Conservation (phyloP, 2,329 filamentous ascomycete species). For the Bretziella fagacearum region DNA sequence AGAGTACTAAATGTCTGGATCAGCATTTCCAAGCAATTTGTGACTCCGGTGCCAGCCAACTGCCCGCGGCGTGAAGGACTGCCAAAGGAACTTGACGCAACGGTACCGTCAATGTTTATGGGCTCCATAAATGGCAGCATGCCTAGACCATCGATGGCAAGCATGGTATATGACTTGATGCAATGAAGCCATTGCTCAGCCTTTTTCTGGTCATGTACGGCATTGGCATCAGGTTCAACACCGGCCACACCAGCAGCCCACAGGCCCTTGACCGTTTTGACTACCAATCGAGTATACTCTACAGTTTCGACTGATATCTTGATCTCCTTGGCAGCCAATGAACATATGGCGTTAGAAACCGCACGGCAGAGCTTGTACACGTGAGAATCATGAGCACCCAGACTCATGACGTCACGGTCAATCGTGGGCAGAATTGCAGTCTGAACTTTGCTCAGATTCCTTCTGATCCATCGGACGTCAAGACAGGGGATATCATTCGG, state of each 20-base stretch:
- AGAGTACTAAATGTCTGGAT: constrained; percentile 41
- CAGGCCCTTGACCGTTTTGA: constrained; percentile 7
- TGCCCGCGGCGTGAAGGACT: neutral
- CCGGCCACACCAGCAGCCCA: constrained; percentile 30
- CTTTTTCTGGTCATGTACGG: constrained; percentile 21
- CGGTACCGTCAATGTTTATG: constrained; percentile 33
- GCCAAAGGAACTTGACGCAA: constrained; percentile 17
- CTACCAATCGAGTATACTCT: constrained; percentile 39
- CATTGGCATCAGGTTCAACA: neutral
- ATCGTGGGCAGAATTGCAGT: constrained; percentile 42
- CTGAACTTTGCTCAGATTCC: constrained; percentile 49
- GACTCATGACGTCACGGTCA: constrained; percentile 41
- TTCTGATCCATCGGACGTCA: constrained; percentile 75
- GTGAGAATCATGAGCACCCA: constrained; percentile 42
- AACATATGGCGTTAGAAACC: constrained; percentile 8
- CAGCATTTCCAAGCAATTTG: constrained; percentile 34
- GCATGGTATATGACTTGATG: constrained; percentile 32
- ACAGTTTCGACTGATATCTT: constrained; percentile 74
- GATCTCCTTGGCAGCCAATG: constrained; percentile 50
- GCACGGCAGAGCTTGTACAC: constrained; percentile 16
- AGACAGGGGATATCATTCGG: constrained; percentile 62
- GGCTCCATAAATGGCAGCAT: constrained; percentile 45
- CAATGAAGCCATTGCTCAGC: constrained; percentile 36
- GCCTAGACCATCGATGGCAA: constrained; percentile 36
- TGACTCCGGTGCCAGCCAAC: neutral